Conservation (phyloP, 2,329 filamentous ascomycete species). For the Paraphoma sp. region DNA sequence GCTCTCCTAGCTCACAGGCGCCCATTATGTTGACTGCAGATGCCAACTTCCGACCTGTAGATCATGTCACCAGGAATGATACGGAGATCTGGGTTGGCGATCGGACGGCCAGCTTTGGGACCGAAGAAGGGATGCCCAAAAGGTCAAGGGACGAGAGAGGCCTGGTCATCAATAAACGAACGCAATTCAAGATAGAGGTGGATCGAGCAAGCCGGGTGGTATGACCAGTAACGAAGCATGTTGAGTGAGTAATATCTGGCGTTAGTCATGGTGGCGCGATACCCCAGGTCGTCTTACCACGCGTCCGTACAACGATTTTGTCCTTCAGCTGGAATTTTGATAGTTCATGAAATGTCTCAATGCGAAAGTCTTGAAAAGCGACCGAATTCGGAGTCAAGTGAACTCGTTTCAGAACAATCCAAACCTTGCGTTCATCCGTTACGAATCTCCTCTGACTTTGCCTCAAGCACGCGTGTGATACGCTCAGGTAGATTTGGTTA, state of each 20-base stretch:
- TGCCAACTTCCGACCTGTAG: slow-evolving; percentile 31
- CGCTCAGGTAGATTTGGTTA: too few species aligned
- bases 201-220: slow-evolving; percentile 24
- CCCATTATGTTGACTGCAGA: slow-evolving; percentile 23
- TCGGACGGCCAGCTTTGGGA: slow-evolving; percentile 16
- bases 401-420: too few species aligned
- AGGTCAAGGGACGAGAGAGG: slow-evolving; percentile 19
- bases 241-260: not conserved
- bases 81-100: slow-evolving; percentile 31
- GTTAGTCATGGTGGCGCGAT: not conserved
- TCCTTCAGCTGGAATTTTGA: not conserved
- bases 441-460: too few species aligned
- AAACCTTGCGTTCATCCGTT: too few species aligned
- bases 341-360: too few species aligned
- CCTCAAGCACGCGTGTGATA: too few species aligned
- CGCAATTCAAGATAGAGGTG: slow-evolving; percentile 38
- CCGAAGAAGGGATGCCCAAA: slow-evolving; percentile 19
- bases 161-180: slow-evolving; percentile 39
- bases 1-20: slow-evolving; percentile 9
- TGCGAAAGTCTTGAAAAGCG: too few species aligned
- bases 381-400: too few species aligned
- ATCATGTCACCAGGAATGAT: slow-evolving; percentile 24
- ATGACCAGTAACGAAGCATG: not conserved
- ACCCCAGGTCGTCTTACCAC: not conserved
- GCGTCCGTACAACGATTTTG: not conserved